Percentiles rank a stretch among this genome's conserved stretches.
phyloP scores from a whole-genome alignment of 306 rosid genomes.

The Pyrus bretschneideri region DNA sequence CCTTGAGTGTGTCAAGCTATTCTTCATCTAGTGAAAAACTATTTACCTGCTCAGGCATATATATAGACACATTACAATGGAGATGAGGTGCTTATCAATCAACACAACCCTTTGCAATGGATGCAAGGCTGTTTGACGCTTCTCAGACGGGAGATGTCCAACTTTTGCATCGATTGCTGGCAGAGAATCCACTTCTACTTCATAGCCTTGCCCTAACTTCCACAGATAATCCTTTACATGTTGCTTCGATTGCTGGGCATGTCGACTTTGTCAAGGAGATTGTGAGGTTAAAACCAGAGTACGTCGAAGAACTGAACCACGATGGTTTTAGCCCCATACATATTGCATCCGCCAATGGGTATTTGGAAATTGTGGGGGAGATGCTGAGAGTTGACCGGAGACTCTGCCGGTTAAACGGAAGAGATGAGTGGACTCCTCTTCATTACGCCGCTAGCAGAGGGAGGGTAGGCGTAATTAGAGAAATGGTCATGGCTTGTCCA shows the following conservation, averaged over 20 bases:
- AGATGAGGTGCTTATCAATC: not conserved
- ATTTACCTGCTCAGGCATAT: not conserved
- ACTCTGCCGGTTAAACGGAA: not conserved
- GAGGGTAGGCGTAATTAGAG: not conserved
- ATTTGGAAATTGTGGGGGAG: no score
- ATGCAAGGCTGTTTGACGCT: not conserved
- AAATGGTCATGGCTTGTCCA: not conserved
- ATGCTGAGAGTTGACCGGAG: no score
- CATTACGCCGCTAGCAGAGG: not conserved
- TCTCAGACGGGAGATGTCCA: not conserved
- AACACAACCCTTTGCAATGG: not conserved
- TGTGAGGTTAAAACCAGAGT: conserved; percentile 1
- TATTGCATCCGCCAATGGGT: no score
- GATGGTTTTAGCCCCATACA: not conserved
- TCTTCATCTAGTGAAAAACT: no score
- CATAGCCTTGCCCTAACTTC: not conserved
- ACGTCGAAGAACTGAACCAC: not conserved
- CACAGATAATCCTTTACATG: not conserved
- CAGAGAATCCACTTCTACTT: not conserved
- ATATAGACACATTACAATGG: not conserved
- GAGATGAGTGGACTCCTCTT: conserved; percentile 5
- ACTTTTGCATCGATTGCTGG: not conserved
- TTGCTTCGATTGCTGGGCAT: not conserved
- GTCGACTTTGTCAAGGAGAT: not conserved
- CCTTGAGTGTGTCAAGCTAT: no score